Conservation (phyloP, 148 eudicot species). For the Rheum nobile region DNA sequence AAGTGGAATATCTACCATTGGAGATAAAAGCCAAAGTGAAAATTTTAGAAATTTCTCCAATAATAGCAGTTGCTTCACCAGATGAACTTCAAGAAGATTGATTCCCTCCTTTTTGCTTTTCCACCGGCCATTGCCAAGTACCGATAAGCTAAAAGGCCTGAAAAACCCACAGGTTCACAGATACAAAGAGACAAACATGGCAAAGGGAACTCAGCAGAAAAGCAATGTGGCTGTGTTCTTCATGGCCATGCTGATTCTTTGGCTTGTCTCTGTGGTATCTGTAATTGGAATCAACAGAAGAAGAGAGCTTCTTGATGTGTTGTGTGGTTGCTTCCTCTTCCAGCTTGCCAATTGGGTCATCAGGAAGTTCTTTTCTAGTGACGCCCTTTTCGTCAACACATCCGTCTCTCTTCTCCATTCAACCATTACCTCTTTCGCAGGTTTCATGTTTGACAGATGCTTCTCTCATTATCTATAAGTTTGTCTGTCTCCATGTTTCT, state of each 20-base stretch:
- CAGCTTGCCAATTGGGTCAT: constrained; percentile 46
- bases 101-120: neutral
- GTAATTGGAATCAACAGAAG: constrained; percentile 40
- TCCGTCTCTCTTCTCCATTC: constrained; percentile 82
- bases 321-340: constrained; percentile 42
- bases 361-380: constrained; percentile 35
- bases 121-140: neutral
- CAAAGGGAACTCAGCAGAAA: constrained; percentile 9
- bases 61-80: neutral
- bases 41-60: neutral
- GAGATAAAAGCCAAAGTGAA: neutral
- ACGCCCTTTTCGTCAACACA: constrained; percentile 61
- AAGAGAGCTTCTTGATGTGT: constrained; percentile 26
- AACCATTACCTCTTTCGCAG: constrained; percentile 53
- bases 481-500: too few relatives aligned
- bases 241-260: constrained; percentile 49
- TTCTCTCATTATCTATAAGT: too few relatives aligned
- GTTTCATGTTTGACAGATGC: too few relatives aligned
- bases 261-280: constrained; percentile 49
- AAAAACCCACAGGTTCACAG: neutral
- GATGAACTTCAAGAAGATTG: neutral
- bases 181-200: constrained; percentile 12
- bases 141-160: neutral
- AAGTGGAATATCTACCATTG: too few relatives aligned
- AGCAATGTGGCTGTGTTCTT: constrained; percentile 39